Conservation (phyloP, 2,329 filamentous ascomycete species). For the Aspergillus calidoustus region DNA sequence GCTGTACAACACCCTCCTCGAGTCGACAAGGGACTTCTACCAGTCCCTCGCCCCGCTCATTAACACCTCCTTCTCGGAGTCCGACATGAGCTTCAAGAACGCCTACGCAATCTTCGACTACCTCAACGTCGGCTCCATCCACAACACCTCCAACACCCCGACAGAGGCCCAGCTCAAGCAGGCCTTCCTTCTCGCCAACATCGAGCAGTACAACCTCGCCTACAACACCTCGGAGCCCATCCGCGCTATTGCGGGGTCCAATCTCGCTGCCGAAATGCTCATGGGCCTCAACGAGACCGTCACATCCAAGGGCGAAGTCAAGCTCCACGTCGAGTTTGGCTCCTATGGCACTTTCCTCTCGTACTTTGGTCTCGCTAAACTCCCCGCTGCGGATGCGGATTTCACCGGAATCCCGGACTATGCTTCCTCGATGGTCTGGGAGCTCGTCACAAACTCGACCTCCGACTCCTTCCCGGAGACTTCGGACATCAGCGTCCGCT, state of each 20-base stretch:
- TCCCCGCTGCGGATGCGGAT: conserved; percentile 56
- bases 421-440: conserved; percentile 79
- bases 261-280: conserved; percentile 67
- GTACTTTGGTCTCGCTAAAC: conserved; percentile 64
- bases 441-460: conserved; percentile 63
- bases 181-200: conserved; percentile 74
- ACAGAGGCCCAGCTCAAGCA: conserved; percentile 63
- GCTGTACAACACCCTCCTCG: conserved; percentile 54
- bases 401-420: conserved; percentile 85
- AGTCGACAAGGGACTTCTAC: conserved; percentile 60
- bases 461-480: conserved; percentile 47
- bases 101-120: conserved; percentile 70
- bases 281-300: conserved; percentile 51
- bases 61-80: conserved; percentile 55
- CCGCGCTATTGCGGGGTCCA: conserved; percentile 60
- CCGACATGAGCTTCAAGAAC: conserved; percentile 62
- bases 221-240: conserved; percentile 67
- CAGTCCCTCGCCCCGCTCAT: conserved; percentile 55
- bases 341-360: conserved; percentile 65
- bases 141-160: conserved; percentile 64
- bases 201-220: conserved; percentile 80
- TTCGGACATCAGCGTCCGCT: conserved; percentile 62
- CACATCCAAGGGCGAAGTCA: conserved; percentile 40
- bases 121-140: conserved; percentile 66
- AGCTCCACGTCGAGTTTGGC: conserved; percentile 62